Percentiles rank a stretch among this genome's conserved stretches.
Conservation (phyloP, 2,329 filamentous ascomycete species). For the Hawksworthiomyces lignivorus region DNA sequence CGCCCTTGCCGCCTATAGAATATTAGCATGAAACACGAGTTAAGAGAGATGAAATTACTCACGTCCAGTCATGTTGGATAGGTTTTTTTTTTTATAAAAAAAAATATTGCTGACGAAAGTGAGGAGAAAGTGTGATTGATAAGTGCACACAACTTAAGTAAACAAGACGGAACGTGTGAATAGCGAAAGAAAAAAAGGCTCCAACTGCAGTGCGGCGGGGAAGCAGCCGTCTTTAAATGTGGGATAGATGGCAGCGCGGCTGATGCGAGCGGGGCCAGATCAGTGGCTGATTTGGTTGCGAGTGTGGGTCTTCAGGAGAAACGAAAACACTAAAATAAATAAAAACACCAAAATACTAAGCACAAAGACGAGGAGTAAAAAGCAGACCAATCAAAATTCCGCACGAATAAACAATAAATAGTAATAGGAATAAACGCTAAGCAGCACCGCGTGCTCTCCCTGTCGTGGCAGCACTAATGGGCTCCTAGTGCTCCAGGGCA, state of each 20-base stretch:
- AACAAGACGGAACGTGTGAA: neutral
- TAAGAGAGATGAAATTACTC: conserved; percentile 23
- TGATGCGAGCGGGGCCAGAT: conserved; percentile 13
- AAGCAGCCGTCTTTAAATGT: conserved; percentile 16
- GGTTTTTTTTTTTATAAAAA: conserved; percentile 2
- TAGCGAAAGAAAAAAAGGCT: conserved; percentile 1
- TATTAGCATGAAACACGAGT: conserved; percentile 27
- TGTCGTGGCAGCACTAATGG: no score
- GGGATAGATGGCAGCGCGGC: conserved; percentile 10
- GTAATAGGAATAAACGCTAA: no score
- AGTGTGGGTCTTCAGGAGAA: no score
- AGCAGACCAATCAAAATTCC: conserved; percentile 13
- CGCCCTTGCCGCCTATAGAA: conserved; percentile 76
- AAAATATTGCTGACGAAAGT: conserved; percentile 10
- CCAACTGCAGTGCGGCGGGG: conserved; percentile 10
- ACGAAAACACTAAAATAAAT: neutral
- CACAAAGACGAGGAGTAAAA: no score
- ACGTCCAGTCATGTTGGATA: conserved; percentile 20
- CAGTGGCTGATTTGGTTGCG: conserved; percentile 18
- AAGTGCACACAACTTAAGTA: no score
- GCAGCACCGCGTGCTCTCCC: no score
- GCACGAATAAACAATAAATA: conserved; percentile 12
- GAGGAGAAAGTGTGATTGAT: neutral
- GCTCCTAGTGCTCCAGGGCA: no score
- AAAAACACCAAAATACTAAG: neutral